Evolutionary conservation across 73 alveolate species (phyloP), one percentile per base, ranked within the genome.

Genomic region (Loxodes magnus): DNA sequence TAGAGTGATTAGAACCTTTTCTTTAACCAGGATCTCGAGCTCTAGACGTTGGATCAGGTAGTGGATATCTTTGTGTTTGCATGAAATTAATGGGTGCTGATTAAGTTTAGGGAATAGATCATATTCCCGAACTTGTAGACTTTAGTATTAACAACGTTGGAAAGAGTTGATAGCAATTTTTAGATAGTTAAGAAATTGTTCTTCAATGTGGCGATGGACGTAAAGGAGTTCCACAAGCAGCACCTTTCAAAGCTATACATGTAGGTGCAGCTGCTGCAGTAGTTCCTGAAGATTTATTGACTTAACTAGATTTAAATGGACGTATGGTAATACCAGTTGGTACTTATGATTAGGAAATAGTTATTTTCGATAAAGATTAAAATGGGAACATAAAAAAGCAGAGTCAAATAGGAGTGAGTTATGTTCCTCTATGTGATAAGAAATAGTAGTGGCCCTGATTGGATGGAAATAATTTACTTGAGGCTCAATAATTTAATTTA

Each of bases 241-340:
- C 78, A 14, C 96, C 93, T 14, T 84, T 51, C 58, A 77, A 79
- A 62, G 71, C 67, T 20, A 79, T 84, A 22, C 96, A 79, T 80
- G 87, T 79, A 33, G 96, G 96, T 23, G n/a, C n/a, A n/a, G n/a
- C 96, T 20, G 51, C 68, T 0, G 62, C 43, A 2, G 51, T 35
- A 14, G 44, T 76, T 22, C 75, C 67, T 1, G 25, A 48, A 35
- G 57, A 28, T 5, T 35, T 70, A 1, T 15, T 46, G 22, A 67
- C 60, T 10, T 62, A 69, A 43, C 67, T 68, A 23, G 64, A 57
- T 4, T 60, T 56, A 28, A 77, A 77, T 12, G 88, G 88, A n/a
- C 43, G 38, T 5, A 30, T 74, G 30, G 44, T 67, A 76, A n/a
- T n/a, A n/a, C n/a, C n/a, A n/a, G n/a, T n/a, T n/a, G n/a, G n/a